Percentiles rank a stretch among this genome's conserved stretches.
Conservation (phyloP, 2,329 filamentous ascomycete genomes). For the Botrytis tulipae region DNA sequence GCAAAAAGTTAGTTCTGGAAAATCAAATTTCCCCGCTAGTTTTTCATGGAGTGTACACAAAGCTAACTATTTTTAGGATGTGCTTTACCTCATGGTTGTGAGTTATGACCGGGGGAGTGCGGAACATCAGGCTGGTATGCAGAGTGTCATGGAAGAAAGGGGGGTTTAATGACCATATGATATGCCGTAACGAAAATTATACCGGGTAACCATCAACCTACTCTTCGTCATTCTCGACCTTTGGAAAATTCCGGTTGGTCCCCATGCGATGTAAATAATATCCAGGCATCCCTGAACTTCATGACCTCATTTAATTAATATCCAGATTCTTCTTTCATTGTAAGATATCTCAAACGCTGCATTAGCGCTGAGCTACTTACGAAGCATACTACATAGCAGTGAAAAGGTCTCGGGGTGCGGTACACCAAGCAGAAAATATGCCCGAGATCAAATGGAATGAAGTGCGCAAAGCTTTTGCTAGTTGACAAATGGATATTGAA, state of each 20-base stretch:
- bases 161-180: too few relatives aligned
- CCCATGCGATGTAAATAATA: background rate
- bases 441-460: background rate
- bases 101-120: conserved; percentile 30
- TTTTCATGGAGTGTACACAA: background rate
- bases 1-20: conserved; percentile 33
- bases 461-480: background rate
- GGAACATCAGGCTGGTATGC: conserved; percentile 9
- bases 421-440: background rate
- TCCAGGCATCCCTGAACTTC: background rate
- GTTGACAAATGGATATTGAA: background rate
- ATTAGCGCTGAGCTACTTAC: background rate
- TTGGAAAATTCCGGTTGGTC: background rate
- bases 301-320: background rate
- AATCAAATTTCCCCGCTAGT: background rate
- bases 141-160: conserved; percentile 4
- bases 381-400: background rate
- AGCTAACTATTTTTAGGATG: conserved; percentile 40
- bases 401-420: background rate
- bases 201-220: background rate
- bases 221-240: background rate
- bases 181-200: background rate
- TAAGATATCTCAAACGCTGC: background rate
- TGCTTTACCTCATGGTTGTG: conserved; percentile 51
- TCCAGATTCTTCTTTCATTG: background rate